Evolutionary conservation across 2,329 filamentous ascomycete species (phyloP).

Genomic region (Neospermospora avenae): DNA sequence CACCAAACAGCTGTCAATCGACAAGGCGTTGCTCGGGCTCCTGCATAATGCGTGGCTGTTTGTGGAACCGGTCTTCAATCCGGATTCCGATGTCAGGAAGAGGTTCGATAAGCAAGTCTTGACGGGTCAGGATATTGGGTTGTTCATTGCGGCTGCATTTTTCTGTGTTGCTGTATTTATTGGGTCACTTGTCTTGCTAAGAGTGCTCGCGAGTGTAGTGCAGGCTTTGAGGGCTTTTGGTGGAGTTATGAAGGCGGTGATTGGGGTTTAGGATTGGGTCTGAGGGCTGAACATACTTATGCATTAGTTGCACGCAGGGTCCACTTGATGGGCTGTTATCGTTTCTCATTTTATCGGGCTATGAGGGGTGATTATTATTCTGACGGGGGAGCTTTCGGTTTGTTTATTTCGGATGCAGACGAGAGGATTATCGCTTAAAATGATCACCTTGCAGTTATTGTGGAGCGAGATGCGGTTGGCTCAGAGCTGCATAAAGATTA

Average conservation of each 20-base stretch:
- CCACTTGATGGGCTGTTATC: neutral
- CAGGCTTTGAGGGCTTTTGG: conserved; percentile 1
- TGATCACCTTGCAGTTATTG: neutral
- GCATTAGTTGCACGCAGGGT: neutral
- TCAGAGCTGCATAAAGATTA: conserved; percentile 12
- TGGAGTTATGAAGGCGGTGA: conserved; percentile 9
- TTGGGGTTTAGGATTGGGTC: conserved; percentile 8
- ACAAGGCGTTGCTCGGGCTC: conserved; percentile 9
- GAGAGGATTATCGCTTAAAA: neutral
- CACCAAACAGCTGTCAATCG: conserved; percentile 4
- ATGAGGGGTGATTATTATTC: neutral
- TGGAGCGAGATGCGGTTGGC: neutral
- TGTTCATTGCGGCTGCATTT: conserved; percentile 31
- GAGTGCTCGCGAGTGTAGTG: conserved; percentile 12
- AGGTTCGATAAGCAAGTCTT: conserved; percentile 26
- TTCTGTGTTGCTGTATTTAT: conserved; percentile 32
- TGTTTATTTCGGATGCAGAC: neutral
- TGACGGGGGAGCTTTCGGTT: neutral
- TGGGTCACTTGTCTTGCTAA: conserved; percentile 11
- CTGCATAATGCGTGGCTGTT: conserved; percentile 32
- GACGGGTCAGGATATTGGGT: conserved; percentile 29
- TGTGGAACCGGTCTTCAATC: conserved; percentile 41
- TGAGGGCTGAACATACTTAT: neutral
- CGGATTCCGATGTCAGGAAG: conserved; percentile 19
- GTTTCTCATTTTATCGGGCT: neutral